Percentiles rank a stretch among this genome's conserved stretches.
Conservation (phyloP, 148 eudicot species). For the Chenopodium album region DNA sequence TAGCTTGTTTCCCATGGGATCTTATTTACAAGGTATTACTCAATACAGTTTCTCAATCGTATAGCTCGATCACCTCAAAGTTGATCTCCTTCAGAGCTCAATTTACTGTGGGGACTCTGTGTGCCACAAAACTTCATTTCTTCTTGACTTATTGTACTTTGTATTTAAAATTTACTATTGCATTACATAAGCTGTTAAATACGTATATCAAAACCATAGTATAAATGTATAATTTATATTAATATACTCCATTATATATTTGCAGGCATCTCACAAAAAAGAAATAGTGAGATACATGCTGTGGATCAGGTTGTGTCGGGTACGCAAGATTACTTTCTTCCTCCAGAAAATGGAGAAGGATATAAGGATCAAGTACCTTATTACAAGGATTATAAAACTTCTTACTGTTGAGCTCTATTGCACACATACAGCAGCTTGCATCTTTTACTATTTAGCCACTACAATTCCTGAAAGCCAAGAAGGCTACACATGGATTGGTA, state of each 20-base stretch:
- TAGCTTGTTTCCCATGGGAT: constrained; percentile 96
- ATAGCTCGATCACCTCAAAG: no score
- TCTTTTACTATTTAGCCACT: constrained; percentile 88
- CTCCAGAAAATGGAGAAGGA: constrained; percentile 82
- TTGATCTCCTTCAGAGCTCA: no score
- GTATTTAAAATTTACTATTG: background rate
- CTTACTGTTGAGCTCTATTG: constrained; percentile 82
- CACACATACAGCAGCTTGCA: constrained; percentile 97
- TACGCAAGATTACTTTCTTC: constrained; percentile 53
- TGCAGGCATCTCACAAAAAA: constrained; percentile 56
- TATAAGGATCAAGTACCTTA: constrained; percentile 74
- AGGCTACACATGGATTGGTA: constrained; percentile 97
- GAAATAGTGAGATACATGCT: constrained; percentile 77
- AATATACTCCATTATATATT: background rate
- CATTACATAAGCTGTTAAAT: background rate
- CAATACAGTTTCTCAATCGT: background rate
- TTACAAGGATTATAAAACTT: constrained; percentile 79
- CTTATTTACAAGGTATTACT: constrained; percentile 67
- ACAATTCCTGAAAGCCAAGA: constrained; percentile 70
- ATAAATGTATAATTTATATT: background rate
- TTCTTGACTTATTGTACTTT: no score
- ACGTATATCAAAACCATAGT: background rate
- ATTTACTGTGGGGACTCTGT: no score
- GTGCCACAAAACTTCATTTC: background rate
- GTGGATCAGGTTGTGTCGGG: constrained; percentile 76